Percentiles rank a stretch among this genome's conserved stretches.
These are phyloP conservation scores for Cystobasidium sp. DNA, from an alignment of 1,284 basidiomycete species.

Conservation along the genomic window DNA sequence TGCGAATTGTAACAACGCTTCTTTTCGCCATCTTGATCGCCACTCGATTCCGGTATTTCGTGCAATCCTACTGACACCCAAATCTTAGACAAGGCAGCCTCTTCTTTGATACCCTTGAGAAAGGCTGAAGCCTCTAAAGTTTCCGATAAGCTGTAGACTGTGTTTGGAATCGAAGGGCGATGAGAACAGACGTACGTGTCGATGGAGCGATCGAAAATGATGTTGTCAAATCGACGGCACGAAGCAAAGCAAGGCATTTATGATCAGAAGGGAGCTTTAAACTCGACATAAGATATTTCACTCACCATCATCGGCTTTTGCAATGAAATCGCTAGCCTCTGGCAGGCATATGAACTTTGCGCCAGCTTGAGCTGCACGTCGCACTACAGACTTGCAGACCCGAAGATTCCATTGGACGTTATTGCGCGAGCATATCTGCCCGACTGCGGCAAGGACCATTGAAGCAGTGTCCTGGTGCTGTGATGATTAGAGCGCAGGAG, in stretches of 20 bases:
- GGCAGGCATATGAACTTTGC: slow-evolving; percentile 61
- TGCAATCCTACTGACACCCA: slow-evolving; percentile 61
- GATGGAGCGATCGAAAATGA: slow-evolving; percentile 1
- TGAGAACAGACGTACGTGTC: neutral
- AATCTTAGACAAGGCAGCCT: slow-evolving; percentile 58
- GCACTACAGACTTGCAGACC: slow-evolving; percentile 57
- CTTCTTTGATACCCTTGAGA: slow-evolving; percentile 55
- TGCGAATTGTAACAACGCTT: slow-evolving; percentile 61
- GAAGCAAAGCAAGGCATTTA: neutral
- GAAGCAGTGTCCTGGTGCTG: neutral
- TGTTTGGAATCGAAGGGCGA: neutral
- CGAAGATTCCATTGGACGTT: slow-evolving; percentile 56
- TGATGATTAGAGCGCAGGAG: too few species aligned
- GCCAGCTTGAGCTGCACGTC: slow-evolving; percentile 57
- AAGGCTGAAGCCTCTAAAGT: slow-evolving; percentile 53
- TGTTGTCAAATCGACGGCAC: neutral
- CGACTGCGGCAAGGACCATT: slow-evolving; percentile 50
- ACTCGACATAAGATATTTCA: slow-evolving; percentile 46
- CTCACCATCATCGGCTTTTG: slow-evolving; percentile 54
- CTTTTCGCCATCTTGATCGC: slow-evolving; percentile 26
- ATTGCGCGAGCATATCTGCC: slow-evolving; percentile 51
- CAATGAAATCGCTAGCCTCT: slow-evolving; percentile 63
- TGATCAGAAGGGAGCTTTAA: neutral
- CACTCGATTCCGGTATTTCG: slow-evolving; percentile 56
- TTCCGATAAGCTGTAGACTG: slow-evolving; percentile 52